phyloP scores from a whole-genome alignment of 805 yeast species.

The Pichia kluyveri region DNA sequence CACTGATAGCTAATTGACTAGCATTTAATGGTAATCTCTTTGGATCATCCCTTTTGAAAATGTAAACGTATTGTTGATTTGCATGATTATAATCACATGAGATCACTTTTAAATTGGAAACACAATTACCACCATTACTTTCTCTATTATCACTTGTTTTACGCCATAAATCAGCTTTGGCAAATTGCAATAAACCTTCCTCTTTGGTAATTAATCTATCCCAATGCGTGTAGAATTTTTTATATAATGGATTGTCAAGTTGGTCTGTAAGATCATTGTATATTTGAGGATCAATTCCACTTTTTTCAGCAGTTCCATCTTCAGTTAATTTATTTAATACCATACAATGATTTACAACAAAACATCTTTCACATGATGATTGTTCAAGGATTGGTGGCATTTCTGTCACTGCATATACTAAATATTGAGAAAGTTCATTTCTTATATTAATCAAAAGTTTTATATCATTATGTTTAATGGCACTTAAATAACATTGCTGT shows the following conservation, averaged over 20 bases:
- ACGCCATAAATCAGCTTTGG: constrained; percentile 64
- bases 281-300: constrained; percentile 42
- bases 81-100: constrained; percentile 13
- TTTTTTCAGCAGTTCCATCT: constrained; percentile 42
- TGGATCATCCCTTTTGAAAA: constrained; percentile 32
- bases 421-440: constrained; percentile 53
- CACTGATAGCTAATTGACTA: constrained; percentile 48
- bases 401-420: constrained; percentile 40
- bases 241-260: constrained; percentile 33
- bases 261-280: constrained; percentile 45
- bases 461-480: constrained; percentile 46
- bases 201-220: constrained; percentile 65
- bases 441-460: constrained; percentile 63
- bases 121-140: constrained; percentile 44
- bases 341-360: constrained; percentile 51
- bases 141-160: constrained; percentile 53
- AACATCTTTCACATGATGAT: constrained; percentile 56
- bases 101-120: constrained; percentile 41
- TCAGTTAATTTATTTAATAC: constrained; percentile 51
- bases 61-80: constrained; percentile 32
- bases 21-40: constrained; percentile 16
- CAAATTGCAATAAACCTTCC: constrained; percentile 44
- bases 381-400: constrained; percentile 47
- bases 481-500: constrained; percentile 32
- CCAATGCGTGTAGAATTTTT: constrained; percentile 63